Evolutionary conservation across 2,329 filamentous ascomycete genomes (phyloP), one percentile per base, ranked within the genome.

Genomic region (Aspergillus sp.): DNA sequence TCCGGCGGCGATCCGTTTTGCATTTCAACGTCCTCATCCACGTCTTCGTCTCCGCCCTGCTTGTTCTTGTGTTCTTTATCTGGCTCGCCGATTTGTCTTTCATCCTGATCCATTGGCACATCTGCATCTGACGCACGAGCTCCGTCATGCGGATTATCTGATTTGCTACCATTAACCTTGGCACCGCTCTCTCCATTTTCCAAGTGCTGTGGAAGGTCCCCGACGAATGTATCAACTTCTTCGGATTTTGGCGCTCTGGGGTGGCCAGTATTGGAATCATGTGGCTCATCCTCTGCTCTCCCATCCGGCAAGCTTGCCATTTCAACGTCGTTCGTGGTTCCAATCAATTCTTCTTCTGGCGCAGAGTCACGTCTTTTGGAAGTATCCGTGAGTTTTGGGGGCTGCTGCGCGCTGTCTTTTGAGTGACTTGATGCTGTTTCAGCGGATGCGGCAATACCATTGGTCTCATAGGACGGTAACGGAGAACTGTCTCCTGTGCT

Each of bases 1-100:
- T 77, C 77, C 2, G 76, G 76, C 0, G 76, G 77, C 31, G 71
- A 74, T 5, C 67, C 74, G 48, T 76, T 71, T 19, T 72, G 68
- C 71, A 73, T 76, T 59, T 75, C 72, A 22, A 67, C 67, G 52
- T 77, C 74, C 34, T 69, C 67, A 30, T 71, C 69, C 34, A 58
- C 64, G n/a, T 69, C 67, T 22, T 71, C 68, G 28, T 67, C 68
- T 22, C 48, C 57, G 2, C 28, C 19, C 7, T 60, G 54, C 8
- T 56, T 45, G 48, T 34, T 51, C 17, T 15, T 25, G 23, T 48
- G 49, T n/a, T 54, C 49, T 23, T 34, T 30, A 19, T 31, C 51
- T 2, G 47, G 22, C 2, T 19, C 7, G n/a, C 30, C 48, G 17
- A 61, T 67, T 25, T 58, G 62, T 46, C 65, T 68, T 15, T 58